A percentile compares a stretch with the other conserved stretches of the same genome.
These are phyloP conservation scores for Tetradesmus lagerheimii DNA, from an alignment of 139 green algal species.

Conservation along the genomic window DNA sequence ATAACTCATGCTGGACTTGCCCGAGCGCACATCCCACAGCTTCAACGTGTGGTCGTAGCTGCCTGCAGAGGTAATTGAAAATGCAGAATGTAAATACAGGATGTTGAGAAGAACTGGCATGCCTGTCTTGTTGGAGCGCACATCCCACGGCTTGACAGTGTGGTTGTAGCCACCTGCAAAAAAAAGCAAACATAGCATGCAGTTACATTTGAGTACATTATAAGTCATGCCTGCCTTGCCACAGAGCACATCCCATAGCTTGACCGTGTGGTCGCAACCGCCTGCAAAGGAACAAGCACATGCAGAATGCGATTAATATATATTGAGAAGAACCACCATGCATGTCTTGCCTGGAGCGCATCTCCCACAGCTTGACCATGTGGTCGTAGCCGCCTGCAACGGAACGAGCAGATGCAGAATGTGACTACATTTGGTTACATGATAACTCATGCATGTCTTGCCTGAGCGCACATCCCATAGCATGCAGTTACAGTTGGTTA, in stretches of 20 bases:
- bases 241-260: constrained; percentile 88
- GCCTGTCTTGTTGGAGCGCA: constrained; percentile 66
- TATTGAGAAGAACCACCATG: too few species aligned
- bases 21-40: too few species aligned
- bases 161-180: constrained; percentile 88
- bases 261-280: constrained; percentile 88
- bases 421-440: too few species aligned
- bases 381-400: constrained; percentile 87
- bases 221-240: constrained; percentile 49
- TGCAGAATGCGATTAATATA: not conserved
- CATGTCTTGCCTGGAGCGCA: constrained; percentile 66
- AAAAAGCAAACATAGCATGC: too few species aligned
- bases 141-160: constrained; percentile 88
- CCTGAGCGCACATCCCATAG: too few species aligned
- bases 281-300: constrained; percentile 56
- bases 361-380: constrained; percentile 88
- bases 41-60: too few species aligned
- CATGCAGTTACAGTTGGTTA: too few species aligned
- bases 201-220: too few species aligned
- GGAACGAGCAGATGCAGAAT: not conserved
- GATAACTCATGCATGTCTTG: constrained; percentile 46
- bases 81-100: too few species aligned
- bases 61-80: too few species aligned
- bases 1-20: constrained; percentile 47
- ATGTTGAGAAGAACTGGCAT: too few species aligned